These are phyloP conservation scores for Aspergillus oerlinghausenensis DNA, from an alignment of 2,329 filamentous ascomycete species.

Conservation along the genomic window DNA sequence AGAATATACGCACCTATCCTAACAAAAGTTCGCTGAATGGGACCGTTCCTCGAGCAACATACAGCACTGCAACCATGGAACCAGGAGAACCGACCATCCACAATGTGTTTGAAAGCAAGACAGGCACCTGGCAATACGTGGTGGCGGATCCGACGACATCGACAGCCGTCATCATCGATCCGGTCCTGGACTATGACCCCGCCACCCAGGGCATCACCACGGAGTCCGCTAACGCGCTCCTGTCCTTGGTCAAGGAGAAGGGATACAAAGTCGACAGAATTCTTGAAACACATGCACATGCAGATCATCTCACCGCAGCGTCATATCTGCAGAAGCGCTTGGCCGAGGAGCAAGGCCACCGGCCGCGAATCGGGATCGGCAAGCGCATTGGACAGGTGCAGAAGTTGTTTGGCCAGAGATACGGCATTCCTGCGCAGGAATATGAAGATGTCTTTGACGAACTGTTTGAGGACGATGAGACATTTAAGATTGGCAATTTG, in stretches of 20 bases:
- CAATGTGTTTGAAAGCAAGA: slow-evolving; percentile 35
- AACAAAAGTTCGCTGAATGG: neutral
- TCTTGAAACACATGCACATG: slow-evolving; percentile 55
- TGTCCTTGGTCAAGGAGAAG: slow-evolving; percentile 42
- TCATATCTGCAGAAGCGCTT: slow-evolving; percentile 53
- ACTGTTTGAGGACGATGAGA: slow-evolving; percentile 53
- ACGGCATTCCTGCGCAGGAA: slow-evolving; percentile 45
- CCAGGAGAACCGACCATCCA: slow-evolving; percentile 24
- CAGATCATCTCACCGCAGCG: slow-evolving; percentile 55
- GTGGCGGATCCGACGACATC: slow-evolving; percentile 51
- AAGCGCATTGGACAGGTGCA: slow-evolving; percentile 55
- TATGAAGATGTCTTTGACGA: slow-evolving; percentile 49
- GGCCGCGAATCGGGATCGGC: slow-evolving; percentile 53
- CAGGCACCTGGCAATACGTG: slow-evolving; percentile 60
- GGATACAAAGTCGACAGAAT: slow-evolving; percentile 50
- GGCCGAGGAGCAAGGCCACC: slow-evolving; percentile 26
- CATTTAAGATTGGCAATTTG: slow-evolving; percentile 50
- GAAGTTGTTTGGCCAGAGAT: slow-evolving; percentile 47
- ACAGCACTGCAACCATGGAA: neutral
- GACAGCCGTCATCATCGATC: slow-evolving; percentile 56
- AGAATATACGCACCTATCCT: neutral
- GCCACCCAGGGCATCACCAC: slow-evolving; percentile 45
- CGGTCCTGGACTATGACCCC: slow-evolving; percentile 56
- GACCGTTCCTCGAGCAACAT: neutral
- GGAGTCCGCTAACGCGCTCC: slow-evolving; percentile 48